Evolutionary conservation across 2,329 filamentous ascomycete genomes (phyloP).

Genomic region (Xylaria sp.): DNA sequence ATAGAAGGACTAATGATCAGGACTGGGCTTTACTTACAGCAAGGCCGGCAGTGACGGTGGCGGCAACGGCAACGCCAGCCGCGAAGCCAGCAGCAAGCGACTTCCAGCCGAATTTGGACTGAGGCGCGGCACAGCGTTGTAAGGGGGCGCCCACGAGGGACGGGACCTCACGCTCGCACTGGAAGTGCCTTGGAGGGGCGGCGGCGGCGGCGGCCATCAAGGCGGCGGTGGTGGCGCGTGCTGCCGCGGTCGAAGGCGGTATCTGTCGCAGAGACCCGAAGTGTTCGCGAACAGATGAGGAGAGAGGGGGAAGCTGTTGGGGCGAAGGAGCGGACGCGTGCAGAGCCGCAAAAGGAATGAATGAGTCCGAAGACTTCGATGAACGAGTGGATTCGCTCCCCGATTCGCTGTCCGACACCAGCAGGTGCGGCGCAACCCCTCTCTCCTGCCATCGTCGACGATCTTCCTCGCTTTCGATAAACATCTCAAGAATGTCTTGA

Average conservation of each 20-base stretch:
- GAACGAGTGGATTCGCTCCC: constrained; percentile 2
- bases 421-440: no score
- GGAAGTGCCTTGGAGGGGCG: constrained; percentile 3
- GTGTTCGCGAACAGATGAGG: neutral
- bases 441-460: no score
- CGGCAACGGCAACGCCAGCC: constrained; percentile 18
- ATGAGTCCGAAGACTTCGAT: neutral
- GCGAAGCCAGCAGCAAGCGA: constrained; percentile 21
- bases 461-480: no score
- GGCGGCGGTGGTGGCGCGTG: neutral
- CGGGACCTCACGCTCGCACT: constrained; percentile 14
- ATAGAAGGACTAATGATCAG: no score
- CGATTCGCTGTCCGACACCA: no score
- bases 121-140: neutral
- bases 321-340: neutral
- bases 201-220: neutral
- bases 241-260: neutral
- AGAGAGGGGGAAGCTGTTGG: neutral
- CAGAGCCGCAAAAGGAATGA: neutral
- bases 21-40: constrained; percentile 5
- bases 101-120: constrained; percentile 22
- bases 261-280: neutral
- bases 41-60: constrained; percentile 18
- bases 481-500: no score
- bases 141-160: constrained; percentile 6